phyloP scores from a whole-genome alignment of 2,329 filamentous ascomycete genomes.

The Exophiala lecanii-corni region DNA sequence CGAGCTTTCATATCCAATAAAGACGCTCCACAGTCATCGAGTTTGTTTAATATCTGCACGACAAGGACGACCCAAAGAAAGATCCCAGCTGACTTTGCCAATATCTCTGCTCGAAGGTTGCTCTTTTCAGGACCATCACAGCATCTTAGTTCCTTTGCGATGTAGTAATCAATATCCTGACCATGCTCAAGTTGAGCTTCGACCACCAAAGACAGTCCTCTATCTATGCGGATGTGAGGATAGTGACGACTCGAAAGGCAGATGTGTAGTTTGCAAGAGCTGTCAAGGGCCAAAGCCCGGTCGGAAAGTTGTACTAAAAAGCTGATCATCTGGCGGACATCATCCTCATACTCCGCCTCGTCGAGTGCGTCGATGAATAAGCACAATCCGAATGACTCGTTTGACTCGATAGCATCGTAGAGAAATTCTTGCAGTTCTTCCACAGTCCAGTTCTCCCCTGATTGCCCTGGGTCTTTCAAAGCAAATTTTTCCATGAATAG shows the following conservation, averaged over 20 bases:
- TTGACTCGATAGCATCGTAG: constrained; percentile 18
- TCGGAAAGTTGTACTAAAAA: constrained; percentile 14
- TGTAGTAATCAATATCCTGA: constrained; percentile 31
- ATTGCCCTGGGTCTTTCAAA: background rate
- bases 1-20: constrained; percentile 30
- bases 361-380: constrained; percentile 25
- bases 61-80: constrained; percentile 47
- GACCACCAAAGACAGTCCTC: constrained; percentile 11
- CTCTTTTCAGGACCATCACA: constrained; percentile 21
- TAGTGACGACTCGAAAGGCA: constrained; percentile 23
- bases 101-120: constrained; percentile 31
- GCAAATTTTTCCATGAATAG: constrained; percentile 26
- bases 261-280: constrained; percentile 6
- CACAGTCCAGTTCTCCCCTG: constrained; percentile 5
- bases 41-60: constrained; percentile 43
- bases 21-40: constrained; percentile 31
- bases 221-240: constrained; percentile 16
- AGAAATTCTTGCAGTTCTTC: constrained; percentile 23
- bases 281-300: background rate
- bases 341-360: constrained; percentile 20
- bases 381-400: constrained; percentile 19
- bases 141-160: constrained; percentile 31
- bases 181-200: constrained; percentile 14
- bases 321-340: constrained; percentile 16
- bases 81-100: constrained; percentile 37